Percentiles rank a stretch among this genome's conserved stretches.
Evolutionary conservation across 1,139 yeast genomes (phyloP).

Genomic region (Taphrina wiesneri): DNA sequence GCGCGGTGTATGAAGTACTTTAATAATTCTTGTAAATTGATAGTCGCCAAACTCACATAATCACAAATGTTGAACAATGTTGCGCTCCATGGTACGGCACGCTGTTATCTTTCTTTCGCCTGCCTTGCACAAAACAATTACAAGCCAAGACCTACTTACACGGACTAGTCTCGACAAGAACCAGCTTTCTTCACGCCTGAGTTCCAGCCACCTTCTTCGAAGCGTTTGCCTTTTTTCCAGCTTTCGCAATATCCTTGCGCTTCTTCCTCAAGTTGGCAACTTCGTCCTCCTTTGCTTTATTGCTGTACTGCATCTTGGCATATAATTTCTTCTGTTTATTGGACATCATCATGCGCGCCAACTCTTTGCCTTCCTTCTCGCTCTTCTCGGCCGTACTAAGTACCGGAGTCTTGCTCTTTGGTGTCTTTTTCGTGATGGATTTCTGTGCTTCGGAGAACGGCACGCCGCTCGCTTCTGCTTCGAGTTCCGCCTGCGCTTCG

Average conservation of each 20-base stretch:
- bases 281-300: constrained; percentile 79
- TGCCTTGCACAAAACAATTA: not conserved
- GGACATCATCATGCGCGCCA: constrained; percentile 94
- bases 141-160: not conserved
- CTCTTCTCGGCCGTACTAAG: constrained; percentile 45
- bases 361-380: constrained; percentile 79
- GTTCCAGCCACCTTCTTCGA: constrained; percentile 5
- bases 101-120: no score
- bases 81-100: no score
- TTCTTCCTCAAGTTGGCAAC: constrained; percentile 72
- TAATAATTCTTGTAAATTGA: not conserved
- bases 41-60: no score
- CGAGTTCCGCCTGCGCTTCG: constrained; percentile 58
- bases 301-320: constrained; percentile 92
- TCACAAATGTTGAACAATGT: no score
- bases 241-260: constrained; percentile 46
- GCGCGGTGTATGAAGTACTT: not conserved
- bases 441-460: constrained; percentile 57
- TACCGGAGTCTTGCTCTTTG: constrained; percentile 42
- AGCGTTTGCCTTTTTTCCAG: constrained; percentile 9
- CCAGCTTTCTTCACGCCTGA: no score
- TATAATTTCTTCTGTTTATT: constrained; percentile 93
- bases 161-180: no score
- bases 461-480: constrained; percentile 86
- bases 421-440: constrained; percentile 41